Conservation (phyloP, 75 land plant genomes). For the Pseudotsuga menziesii region DNA sequence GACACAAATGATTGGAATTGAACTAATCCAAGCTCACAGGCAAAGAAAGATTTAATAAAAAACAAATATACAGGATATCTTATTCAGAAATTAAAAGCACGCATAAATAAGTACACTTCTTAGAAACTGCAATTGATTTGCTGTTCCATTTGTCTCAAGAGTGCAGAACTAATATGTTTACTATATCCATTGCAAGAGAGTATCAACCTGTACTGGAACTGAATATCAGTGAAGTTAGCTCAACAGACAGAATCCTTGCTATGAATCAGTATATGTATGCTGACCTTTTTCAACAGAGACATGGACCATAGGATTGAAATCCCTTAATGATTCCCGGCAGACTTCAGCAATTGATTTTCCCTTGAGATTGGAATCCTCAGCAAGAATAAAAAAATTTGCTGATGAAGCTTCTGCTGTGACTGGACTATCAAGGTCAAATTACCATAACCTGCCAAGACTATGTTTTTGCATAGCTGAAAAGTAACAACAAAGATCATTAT, state of each 20-base stretch:
- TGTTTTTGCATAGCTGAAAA: slow-evolving; percentile 92
- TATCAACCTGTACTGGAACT: neutral
- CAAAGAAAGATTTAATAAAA: too few species aligned
- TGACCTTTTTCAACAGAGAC: slow-evolving; percentile 78
- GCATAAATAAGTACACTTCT: neutral
- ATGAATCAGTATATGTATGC: neutral
- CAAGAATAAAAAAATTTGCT: slow-evolving; percentile 68
- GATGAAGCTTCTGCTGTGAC: slow-evolving; percentile 41
- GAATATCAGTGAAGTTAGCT: neutral
- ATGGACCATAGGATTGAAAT: slow-evolving; percentile 93
- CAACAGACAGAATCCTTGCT: neutral
- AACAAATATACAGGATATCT: neutral
- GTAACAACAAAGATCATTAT: slow-evolving; percentile 7
- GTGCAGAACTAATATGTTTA: neutral
- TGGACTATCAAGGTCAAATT: slow-evolving; percentile 65
- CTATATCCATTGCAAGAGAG: neutral
- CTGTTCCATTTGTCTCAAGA: neutral
- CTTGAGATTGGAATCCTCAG: slow-evolving; percentile 35
- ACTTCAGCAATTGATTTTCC: slow-evolving; percentile 61
- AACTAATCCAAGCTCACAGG: too few species aligned
- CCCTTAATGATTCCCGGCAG: slow-evolving; percentile 78
- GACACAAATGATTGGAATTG: too few species aligned
- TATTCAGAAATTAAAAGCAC: neutral
- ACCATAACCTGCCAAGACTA: slow-evolving; percentile 95
- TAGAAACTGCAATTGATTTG: neutral